Percentiles rank a stretch among this genome's conserved stretches.
Conservation (phyloP, 2,329 filamentous ascomycete species). For the Cryphonectria nitschkei region DNA sequence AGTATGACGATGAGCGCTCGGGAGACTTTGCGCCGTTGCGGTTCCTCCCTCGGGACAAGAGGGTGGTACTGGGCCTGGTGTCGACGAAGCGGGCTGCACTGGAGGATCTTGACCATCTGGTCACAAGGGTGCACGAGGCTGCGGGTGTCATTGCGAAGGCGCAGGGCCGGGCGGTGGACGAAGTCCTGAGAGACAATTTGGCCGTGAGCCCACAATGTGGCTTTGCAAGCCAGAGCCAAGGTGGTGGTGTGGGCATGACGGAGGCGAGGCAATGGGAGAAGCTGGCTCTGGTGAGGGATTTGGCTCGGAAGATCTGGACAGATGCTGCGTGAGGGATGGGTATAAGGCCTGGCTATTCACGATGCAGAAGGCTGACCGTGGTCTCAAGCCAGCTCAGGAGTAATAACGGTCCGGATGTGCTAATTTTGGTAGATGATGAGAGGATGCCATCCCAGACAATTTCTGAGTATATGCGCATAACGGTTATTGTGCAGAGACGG, state of each 20-base stretch:
- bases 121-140: constrained; percentile 47
- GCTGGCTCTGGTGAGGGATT: constrained; percentile 13
- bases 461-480: too few relatives aligned
- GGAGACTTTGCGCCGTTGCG: constrained; percentile 55
- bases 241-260: constrained; percentile 9
- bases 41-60: constrained; percentile 51
- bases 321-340: not conserved
- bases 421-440: too few relatives aligned
- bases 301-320: constrained; percentile 12
- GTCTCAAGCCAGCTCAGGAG: too few relatives aligned
- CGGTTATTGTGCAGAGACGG: too few relatives aligned
- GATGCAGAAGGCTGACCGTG: too few relatives aligned
- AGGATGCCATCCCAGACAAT: too few relatives aligned
- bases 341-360: not conserved
- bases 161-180: constrained; percentile 53
- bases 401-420: too few relatives aligned
- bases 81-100: constrained; percentile 53
- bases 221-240: constrained; percentile 36
- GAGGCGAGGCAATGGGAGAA: constrained; percentile 17
- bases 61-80: constrained; percentile 54
- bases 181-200: constrained; percentile 58
- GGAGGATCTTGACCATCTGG: constrained; percentile 49
- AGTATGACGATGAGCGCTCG: constrained; percentile 53
- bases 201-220: constrained; percentile 63
- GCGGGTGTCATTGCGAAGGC: constrained; percentile 63